phyloP scores from a whole-genome alignment of 2,329 filamentous ascomycete species.

The Dactylellina leptospora region DNA sequence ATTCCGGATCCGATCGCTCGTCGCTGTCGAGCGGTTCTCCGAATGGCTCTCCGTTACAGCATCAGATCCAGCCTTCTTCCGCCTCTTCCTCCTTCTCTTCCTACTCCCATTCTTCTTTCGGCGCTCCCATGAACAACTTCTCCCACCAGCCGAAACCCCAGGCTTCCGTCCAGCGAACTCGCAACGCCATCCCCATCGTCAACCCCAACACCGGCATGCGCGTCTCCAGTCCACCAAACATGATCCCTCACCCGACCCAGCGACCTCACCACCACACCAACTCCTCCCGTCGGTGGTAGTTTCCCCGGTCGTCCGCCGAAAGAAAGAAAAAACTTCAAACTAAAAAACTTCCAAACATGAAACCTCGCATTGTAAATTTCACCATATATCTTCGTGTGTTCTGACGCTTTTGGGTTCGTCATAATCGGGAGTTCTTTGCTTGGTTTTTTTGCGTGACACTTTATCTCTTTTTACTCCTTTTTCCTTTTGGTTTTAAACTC shows the following conservation, averaged over 20 bases:
- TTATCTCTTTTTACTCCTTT: slow-evolving; percentile 24
- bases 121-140: slow-evolving; percentile 73
- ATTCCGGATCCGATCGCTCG: slow-evolving; percentile 78
- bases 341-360: background rate
- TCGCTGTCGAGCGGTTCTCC: slow-evolving; percentile 95
- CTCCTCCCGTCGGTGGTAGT: slow-evolving; percentile 58
- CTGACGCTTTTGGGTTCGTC: slow-evolving; percentile 52
- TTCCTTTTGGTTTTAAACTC: slow-evolving; percentile 33
- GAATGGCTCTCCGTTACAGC: slow-evolving; percentile 86
- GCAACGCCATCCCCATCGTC: slow-evolving; percentile 97
- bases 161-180: slow-evolving; percentile 84
- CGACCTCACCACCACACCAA: slow-evolving; percentile 54
- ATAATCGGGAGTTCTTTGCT: slow-evolving; percentile 52
- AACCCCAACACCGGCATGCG: slow-evolving; percentile 90
- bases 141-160: slow-evolving; percentile 85
- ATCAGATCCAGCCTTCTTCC: slow-evolving; percentile 76
- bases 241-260: slow-evolving; percentile 60
- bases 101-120: slow-evolving; percentile 70
- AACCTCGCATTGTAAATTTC: slow-evolving; percentile 53
- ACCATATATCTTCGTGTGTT: slow-evolving; percentile 39
- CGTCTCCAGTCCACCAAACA: slow-evolving; percentile 80
- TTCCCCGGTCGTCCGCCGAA: slow-evolving; percentile 57
- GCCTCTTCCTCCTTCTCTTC: slow-evolving; percentile 65
- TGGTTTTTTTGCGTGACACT: slow-evolving; percentile 31
- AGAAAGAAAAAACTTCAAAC: background rate